Base-by-base conservation (phyloP, 192 early-diverging fungal species). In the Haplosporangium gracile region DNA sequence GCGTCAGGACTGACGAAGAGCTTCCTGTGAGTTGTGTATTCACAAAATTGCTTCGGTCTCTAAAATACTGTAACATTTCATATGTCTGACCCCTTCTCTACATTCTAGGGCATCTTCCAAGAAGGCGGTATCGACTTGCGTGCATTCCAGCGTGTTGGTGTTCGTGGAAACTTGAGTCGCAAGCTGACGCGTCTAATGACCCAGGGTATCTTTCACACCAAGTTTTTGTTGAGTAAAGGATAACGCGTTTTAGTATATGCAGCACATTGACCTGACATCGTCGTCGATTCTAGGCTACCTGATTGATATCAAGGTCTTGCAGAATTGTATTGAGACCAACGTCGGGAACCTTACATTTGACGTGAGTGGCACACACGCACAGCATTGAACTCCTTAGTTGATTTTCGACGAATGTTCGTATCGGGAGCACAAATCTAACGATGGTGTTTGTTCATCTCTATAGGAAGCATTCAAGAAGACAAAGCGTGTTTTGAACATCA, bases 401-500 rank as follows among this genome's bases (percentile, higher is more conserved):
- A 45, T 15, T 36, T 36, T 2, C 36, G 36, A 36, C 36, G 36
- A 36, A 36, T 36, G 36, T 36, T 36, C 36, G 18, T 43, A 5
- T 11, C 42, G 20, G 49, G 18, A 51, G 16, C 15, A 16, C 49
- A 22, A 18, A 16, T 16, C 16, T 51, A 51, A 51, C 18, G 49
- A 51, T 51, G 49, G 1, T 20, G 4, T 22, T 18, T 2, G 16
- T 51, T 51, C 10, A 26, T 34, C 1, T 57, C n/a, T 38, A 45
- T 78, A 95, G 91, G 94, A 96, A 84, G 95, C 95, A 26, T 96
- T 91, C 79, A 80, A 81, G 26, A 85, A 81, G 76, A 94, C 94
- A 20, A 92, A 93, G 70, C 88, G 95, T 8, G 89, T 96, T 11
- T 82, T 96, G n/a, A 96, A 96, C 78, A 96, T 96, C 57, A 94